Percentiles rank a stretch among this genome's conserved stretches.
phyloP scores from a whole-genome alignment of 306 rosid genomes.

The Acacia melanoxylon region DNA sequence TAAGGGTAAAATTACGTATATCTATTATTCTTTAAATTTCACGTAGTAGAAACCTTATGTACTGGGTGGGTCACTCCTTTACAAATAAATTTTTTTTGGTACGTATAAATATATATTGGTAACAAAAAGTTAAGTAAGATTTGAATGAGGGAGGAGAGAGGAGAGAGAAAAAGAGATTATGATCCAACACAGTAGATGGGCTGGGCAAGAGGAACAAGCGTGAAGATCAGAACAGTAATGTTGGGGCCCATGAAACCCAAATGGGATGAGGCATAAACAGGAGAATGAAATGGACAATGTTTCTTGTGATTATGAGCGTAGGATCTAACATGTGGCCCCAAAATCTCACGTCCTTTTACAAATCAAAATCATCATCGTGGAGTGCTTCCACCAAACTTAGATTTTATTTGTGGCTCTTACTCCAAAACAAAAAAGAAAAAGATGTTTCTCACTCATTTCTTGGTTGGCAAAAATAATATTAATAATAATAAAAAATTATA shows the following conservation, averaged over 20 bases:
- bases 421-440: neutral
- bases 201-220: constrained; percentile 32
- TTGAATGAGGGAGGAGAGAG: neutral
- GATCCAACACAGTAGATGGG: neutral
- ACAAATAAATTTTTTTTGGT: too few species aligned
- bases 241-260: constrained; percentile 37
- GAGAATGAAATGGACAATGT: constrained; percentile 27
- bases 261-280: constrained; percentile 6
- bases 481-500: neutral
- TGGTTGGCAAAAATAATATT: constrained; percentile 6
- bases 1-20: too few species aligned
- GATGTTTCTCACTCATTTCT: neutral
- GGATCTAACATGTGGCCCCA: constrained; percentile 24
- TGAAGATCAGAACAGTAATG: neutral
- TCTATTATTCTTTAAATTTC: too few species aligned
- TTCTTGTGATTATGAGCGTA: constrained; percentile 11
- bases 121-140: too few species aligned
- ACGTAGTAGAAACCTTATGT: too few species aligned
- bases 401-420: neutral
- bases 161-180: neutral
- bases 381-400: neutral
- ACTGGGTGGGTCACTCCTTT: too few species aligned
- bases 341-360: constrained; percentile 2
- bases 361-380: neutral
- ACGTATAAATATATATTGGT: too few species aligned